Evolutionary conservation across 352 stramenopile species (phyloP).

Genomic region (Phytophthora citrophthora): DNA sequence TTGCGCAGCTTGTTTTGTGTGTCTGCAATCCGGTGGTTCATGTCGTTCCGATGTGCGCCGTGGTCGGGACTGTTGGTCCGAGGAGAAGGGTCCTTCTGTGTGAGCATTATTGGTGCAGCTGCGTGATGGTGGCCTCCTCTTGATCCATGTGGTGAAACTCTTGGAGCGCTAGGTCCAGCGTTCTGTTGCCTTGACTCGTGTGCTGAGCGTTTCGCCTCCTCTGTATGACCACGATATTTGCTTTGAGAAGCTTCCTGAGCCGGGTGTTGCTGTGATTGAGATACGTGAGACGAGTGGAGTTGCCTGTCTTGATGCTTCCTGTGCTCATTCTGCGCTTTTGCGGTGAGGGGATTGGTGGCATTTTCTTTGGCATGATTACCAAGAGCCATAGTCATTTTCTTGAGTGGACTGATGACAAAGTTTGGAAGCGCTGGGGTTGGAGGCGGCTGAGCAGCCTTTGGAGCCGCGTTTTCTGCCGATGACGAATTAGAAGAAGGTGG

Average conservation of each 20-base stretch:
- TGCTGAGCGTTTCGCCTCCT: constrained; percentile 46
- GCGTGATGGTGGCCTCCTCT: constrained; percentile 22
- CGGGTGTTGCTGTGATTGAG: constrained; percentile 26
- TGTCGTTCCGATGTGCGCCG: constrained; percentile 34
- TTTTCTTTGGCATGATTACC: constrained; percentile 56
- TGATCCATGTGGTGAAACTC: constrained; percentile 24
- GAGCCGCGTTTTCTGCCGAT: constrained; percentile 12
- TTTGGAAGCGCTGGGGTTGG: constrained; percentile 28
- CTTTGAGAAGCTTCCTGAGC: constrained; percentile 24
- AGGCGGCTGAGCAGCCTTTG: constrained; percentile 30
- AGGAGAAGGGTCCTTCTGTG: constrained; percentile 32
- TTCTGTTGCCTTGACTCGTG: constrained; percentile 40
- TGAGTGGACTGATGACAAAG: constrained; percentile 59
- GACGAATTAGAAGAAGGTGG: constrained; percentile 10
- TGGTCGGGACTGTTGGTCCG: constrained; percentile 27
- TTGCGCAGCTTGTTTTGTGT: constrained; percentile 50
- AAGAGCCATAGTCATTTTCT: constrained; percentile 62
- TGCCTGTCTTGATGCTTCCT: constrained; percentile 36
- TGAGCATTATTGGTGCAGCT: constrained; percentile 23
- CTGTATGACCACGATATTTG: constrained; percentile 35
- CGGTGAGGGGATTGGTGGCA: constrained; percentile 33
- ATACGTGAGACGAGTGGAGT: constrained; percentile 23
- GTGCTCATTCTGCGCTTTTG: constrained; percentile 43
- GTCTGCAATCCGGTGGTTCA: constrained; percentile 32
- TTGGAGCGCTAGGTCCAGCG: constrained; percentile 13